Percentiles rank a stretch among this genome's conserved stretches.
phyloP scores from a whole-genome alignment of 225 moss, liverwort and hornwort genomes.

The Lunularia cruciata region DNA sequence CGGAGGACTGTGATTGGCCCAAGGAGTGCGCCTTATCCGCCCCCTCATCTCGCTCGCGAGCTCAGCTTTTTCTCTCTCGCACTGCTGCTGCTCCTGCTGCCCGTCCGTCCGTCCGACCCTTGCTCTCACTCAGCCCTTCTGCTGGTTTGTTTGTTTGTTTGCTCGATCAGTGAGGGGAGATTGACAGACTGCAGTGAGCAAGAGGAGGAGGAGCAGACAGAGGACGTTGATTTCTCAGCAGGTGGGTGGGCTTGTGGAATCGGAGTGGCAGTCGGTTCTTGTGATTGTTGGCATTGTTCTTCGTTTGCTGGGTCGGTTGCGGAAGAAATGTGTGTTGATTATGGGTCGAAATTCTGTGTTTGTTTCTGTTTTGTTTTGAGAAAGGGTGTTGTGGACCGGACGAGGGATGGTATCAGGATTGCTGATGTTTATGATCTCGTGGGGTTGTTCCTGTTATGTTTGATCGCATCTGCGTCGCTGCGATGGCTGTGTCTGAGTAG shows the following conservation, averaged over 20 bases:
- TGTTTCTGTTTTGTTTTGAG: too few relatives aligned
- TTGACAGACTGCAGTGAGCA: neutral
- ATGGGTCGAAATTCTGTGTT: too few relatives aligned
- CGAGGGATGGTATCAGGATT: neutral
- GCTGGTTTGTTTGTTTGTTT: neutral
- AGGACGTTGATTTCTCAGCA: neutral
- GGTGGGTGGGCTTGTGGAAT: neutral
- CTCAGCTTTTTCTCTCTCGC: neutral
- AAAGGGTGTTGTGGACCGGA: neutral
- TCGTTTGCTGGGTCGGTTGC: neutral
- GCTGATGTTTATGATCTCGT: too few relatives aligned
- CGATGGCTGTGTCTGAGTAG: too few relatives aligned
- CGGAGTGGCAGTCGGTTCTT: neutral
- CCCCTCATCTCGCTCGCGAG: constrained; percentile 43
- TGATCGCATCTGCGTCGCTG: too few relatives aligned
- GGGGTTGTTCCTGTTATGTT: neutral
- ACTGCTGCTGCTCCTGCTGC: neutral
- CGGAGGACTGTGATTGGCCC: constrained; percentile 34
- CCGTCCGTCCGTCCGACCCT: neutral
- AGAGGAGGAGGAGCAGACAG: neutral
- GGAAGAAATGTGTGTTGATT: neutral
- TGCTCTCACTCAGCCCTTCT: neutral
- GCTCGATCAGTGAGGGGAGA: neutral
- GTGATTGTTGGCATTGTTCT: too few relatives aligned
- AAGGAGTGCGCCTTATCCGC: constrained; percentile 42